Conservation (phyloP, 106 monocot genomes). For the Apostasia shenzhenica region DNA sequence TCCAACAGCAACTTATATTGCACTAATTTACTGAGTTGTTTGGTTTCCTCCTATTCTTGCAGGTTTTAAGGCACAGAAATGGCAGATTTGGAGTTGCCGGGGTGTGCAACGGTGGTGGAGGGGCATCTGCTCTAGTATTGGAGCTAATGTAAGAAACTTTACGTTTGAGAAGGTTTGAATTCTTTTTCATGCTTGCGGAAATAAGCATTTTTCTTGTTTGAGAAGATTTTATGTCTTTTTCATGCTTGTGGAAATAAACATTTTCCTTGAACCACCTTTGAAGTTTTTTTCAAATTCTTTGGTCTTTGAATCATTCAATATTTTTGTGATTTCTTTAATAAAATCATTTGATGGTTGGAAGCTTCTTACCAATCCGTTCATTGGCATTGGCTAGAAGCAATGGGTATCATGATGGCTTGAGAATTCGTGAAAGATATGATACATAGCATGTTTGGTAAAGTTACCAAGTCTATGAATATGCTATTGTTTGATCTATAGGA, state of each 20-base stretch:
- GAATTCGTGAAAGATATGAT: too few relatives aligned
- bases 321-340: background rate
- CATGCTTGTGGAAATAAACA: background rate
- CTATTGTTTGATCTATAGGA: background rate
- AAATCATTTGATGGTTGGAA: too few relatives aligned
- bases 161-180: constrained; percentile 18
- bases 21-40: background rate
- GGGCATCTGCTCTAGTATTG: constrained; percentile 84
- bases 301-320: background rate
- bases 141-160: constrained; percentile 59
- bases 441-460: too few relatives aligned
- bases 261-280: background rate
- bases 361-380: too few relatives aligned
- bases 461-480: background rate
- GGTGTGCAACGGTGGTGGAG: constrained; percentile 96
- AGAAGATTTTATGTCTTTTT: constrained; percentile 15
- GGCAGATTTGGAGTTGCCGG: constrained; percentile 81
- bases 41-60: background rate
- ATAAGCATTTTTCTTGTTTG: background rate
- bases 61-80: constrained; percentile 71
- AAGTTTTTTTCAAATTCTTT: background rate
- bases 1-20: too few relatives aligned
- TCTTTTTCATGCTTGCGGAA: background rate
- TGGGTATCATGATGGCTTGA: too few relatives aligned
- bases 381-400: too few relatives aligned